Evolutionary conservation across 768 basidiomycete genomes (phyloP).

Genomic region (Suillus variegatus): DNA sequence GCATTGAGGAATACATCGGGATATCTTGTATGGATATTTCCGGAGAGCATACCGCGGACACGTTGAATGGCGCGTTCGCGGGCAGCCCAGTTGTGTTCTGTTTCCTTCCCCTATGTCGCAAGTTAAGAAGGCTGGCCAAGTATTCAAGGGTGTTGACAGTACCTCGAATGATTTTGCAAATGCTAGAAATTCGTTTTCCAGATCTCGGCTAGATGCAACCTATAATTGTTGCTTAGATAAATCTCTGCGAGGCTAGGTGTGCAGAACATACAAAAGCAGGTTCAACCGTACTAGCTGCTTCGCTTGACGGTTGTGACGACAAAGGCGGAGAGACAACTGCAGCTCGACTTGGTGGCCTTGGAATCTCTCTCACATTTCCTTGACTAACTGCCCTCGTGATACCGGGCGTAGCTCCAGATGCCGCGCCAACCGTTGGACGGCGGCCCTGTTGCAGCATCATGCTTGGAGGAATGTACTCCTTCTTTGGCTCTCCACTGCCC

Average conservation of each 20-base stretch:
- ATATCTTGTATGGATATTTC: constrained; percentile 76
- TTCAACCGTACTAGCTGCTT: constrained; percentile 48
- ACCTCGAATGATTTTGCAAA: constrained; percentile 87
- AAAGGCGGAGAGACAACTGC: constrained; percentile 45
- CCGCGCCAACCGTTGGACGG: constrained; percentile 44
- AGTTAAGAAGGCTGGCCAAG: constrained; percentile 4
- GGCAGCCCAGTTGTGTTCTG: constrained; percentile 91
- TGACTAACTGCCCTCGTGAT: constrained; percentile 51
- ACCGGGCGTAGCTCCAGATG: constrained; percentile 23
- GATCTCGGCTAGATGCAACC: constrained; percentile 84
- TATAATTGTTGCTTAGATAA: constrained; percentile 28
- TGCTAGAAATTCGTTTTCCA: constrained; percentile 80
- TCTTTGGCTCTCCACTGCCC: constrained; percentile 46
- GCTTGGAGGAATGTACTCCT: constrained; percentile 78
- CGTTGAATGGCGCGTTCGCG: constrained; percentile 77
- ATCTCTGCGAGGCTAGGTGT: background rate
- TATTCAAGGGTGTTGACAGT: constrained; percentile 17
- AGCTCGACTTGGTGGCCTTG: constrained; percentile 66
- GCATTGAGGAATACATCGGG: constrained; percentile 66
- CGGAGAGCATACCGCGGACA: constrained; percentile 89
- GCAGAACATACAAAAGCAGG: constrained; percentile 65
- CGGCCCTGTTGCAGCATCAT: constrained; percentile 56
- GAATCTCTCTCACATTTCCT: constrained; percentile 46
- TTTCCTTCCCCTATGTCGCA: constrained; percentile 82
- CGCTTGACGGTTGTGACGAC: constrained; percentile 42